Base-by-base conservation (phyloP, 73 alveolate genomes). In the Paramecium pentaurelia region DNA sequence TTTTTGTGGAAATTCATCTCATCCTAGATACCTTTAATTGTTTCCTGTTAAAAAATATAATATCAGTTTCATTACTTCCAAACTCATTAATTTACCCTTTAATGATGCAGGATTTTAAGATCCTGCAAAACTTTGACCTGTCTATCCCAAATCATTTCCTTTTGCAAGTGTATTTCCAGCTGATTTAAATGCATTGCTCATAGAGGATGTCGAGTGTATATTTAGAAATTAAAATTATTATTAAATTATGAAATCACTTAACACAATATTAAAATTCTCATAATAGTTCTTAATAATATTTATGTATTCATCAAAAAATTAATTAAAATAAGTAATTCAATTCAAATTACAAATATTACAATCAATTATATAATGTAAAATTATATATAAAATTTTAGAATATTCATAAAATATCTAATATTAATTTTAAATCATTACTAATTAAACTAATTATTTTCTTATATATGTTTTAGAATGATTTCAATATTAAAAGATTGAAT, bases 1-100 rank as follows among this genome's bases (percentile, higher is more conserved):
- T 96, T 97, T 91, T 98, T 98, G 32, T 98, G 99, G 85, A 93
- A 96, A 89, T 97, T 97, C 95, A 98, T 95, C 84, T 98, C 99
- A 80, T 98, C 99, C 16, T 95, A 96, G 40, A 98, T 93, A 86
- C 94, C 92, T 92, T 95, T 96, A 44, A 97, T 95, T 95, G 93
- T 96, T 89, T 97, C 99, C 97, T 95, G 28, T 37, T 3, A 58
- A 9, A 30, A 44, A 8, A 32, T 42, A 22, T 7, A 27, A 30
- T 42, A n/a, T 71, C 68, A 38, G 77, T 73, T 93, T 44, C 70
- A 44, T 25, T 60, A 84, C 92, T 45, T 93, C 96, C 60, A 93
- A 77, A 25, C 93, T 80, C 92, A 93, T 75, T 14, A 93, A 86
- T 95, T 93, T 93, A 37, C 96, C 96, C 86, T 93, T 93, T 16